phyloP scores from a whole-genome alignment of 2,329 filamentous ascomycete species.

The Pyricularia grisea region DNA sequence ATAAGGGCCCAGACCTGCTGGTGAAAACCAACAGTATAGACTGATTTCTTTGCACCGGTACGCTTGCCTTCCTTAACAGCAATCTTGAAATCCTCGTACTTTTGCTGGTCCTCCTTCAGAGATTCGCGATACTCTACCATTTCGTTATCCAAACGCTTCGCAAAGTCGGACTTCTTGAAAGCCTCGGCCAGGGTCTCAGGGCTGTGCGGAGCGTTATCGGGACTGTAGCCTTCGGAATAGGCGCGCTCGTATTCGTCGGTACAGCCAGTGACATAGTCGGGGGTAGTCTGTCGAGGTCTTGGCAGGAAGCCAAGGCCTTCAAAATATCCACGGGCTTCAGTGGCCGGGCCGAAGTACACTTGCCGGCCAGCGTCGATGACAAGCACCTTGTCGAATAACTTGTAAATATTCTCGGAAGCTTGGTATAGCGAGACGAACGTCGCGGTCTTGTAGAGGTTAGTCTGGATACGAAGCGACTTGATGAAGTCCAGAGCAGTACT shows the following conservation, averaged over 20 bases:
- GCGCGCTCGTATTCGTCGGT: conserved; percentile 78
- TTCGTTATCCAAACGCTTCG: conserved; percentile 48
- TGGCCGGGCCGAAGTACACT: conserved; percentile 63
- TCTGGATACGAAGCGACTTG: conserved; percentile 64
- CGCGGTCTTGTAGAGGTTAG: conserved; percentile 73
- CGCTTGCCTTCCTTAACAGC: conserved; percentile 75
- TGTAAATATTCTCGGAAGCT: conserved; percentile 73
- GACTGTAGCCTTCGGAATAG: conserved; percentile 58
- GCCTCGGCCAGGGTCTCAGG: conserved; percentile 59
- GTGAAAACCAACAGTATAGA: conserved; percentile 77
- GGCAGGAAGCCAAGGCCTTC: conserved; percentile 66
- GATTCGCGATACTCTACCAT: conserved; percentile 60
- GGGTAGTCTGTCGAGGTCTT: conserved; percentile 68
- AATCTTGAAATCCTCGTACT: conserved; percentile 65
- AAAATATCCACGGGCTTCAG: conserved; percentile 64
- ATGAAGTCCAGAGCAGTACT: conserved; percentile 45
- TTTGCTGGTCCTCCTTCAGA: conserved; percentile 50
- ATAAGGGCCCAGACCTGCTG: conserved; percentile 75
- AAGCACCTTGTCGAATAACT: conserved; percentile 74
- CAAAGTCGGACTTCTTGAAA: conserved; percentile 56
- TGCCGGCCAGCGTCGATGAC: conserved; percentile 69
- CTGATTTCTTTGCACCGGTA: conserved; percentile 62
- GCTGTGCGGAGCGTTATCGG: conserved; percentile 57
- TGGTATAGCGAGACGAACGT: conserved; percentile 85
- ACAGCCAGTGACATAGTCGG: conserved; percentile 74